Evolutionary conservation across 345 rosid genomes (phyloP).

Genomic region (Syzygium oleosum): DNA sequence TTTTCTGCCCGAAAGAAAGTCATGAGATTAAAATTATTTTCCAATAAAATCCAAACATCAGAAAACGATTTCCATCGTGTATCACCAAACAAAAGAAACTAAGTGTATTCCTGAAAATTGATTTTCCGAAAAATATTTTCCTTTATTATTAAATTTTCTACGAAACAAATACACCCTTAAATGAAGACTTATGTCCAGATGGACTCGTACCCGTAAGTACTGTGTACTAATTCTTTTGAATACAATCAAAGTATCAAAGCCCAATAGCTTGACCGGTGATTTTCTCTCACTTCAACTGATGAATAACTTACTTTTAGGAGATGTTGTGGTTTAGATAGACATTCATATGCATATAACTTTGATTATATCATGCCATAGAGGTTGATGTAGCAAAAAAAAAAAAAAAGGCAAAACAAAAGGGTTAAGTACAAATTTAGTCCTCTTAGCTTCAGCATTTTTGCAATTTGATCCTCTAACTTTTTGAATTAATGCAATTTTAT

Average conservation of each 20-base stretch:
- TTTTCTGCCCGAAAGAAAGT: too few species aligned
- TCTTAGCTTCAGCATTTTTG: not conserved
- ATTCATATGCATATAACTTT: not conserved
- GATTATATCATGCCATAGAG: not conserved
- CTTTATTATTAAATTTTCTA: not conserved
- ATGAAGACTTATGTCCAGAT: too few species aligned
- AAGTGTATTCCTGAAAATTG: not conserved
- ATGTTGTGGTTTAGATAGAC: too few species aligned
- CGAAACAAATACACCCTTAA: too few species aligned
- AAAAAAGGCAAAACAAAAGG: not conserved
- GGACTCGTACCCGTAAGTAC: not conserved
- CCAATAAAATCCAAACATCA: not conserved
- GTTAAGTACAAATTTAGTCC: not conserved
- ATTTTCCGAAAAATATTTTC: too few species aligned
- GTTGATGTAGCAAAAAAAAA: not conserved
- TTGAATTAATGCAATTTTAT: not conserved
- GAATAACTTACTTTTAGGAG: not conserved
- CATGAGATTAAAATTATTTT: not conserved
- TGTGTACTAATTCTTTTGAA: not conserved
- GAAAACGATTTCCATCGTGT: too few species aligned
- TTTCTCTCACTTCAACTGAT: not conserved
- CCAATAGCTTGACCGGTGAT: not conserved
- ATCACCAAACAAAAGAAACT: not conserved
- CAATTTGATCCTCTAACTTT: not conserved
- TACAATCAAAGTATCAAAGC: not conserved